Evolutionary conservation across 306 rosid genomes (phyloP).

Genomic region (Erythrophleum fordii): DNA sequence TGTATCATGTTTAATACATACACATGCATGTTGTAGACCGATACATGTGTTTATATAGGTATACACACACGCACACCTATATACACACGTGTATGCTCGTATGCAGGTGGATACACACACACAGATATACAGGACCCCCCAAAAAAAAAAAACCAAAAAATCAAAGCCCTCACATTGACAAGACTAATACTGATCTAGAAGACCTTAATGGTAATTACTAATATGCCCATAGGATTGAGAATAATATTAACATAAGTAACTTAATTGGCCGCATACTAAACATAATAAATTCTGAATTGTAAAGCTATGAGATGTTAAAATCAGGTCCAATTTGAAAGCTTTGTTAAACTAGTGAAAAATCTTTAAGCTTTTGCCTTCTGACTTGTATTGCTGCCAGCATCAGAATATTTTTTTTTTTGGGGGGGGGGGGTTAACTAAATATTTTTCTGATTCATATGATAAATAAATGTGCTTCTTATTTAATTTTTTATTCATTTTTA

Average conservation of each 20-base stretch:
- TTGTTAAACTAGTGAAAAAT: too few relatives aligned
- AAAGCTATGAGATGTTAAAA: background rate
- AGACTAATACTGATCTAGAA: background rate
- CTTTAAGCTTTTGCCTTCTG: background rate
- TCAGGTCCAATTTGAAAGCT: background rate
- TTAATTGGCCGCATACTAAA: background rate
- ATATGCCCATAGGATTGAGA: background rate
- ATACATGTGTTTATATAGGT: too few relatives aligned
- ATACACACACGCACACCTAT: too few relatives aligned
- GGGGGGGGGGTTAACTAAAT: too few relatives aligned
- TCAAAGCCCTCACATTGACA: background rate
- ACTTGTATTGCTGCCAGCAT: background rate
- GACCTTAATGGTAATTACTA: background rate
- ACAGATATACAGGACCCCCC: too few relatives aligned
- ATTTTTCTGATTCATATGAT: conserved; percentile 6
- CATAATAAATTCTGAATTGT: background rate
- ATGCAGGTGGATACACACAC: too few relatives aligned
- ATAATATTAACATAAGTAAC: background rate
- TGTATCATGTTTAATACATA: too few relatives aligned
- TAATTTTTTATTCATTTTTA: too few relatives aligned
- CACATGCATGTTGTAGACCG: too few relatives aligned
- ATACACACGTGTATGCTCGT: too few relatives aligned
- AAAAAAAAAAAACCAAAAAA: too few relatives aligned
- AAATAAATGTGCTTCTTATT: background rate
- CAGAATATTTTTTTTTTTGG: background rate